Percentiles rank a stretch among this genome's conserved stretches.
Evolutionary conservation across 768 basidiomycete genomes (phyloP).

Genomic region (Leccinum olivaceopallidum): DNA sequence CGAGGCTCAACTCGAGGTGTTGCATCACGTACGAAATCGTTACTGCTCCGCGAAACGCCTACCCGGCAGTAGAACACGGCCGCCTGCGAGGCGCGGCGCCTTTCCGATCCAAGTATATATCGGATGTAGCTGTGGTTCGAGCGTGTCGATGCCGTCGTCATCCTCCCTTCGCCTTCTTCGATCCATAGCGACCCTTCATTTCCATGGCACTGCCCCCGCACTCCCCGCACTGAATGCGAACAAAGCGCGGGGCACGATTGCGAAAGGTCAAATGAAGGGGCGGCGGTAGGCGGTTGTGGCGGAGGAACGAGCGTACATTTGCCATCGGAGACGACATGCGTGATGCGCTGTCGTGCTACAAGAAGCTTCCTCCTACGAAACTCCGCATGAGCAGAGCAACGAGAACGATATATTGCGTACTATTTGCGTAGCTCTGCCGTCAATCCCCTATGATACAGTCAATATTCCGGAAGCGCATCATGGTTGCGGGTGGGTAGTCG

Average conservation of each 20-base stretch:
- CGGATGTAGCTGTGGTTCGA: slow-evolving; percentile 83
- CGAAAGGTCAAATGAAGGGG: neutral
- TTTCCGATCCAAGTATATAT: slow-evolving; percentile 94
- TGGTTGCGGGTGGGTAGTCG: neutral
- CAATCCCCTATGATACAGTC: slow-evolving; percentile 35
- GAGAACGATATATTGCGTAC: slow-evolving; percentile 7
- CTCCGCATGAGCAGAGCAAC: slow-evolving; percentile 2
- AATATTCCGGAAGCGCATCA: slow-evolving; percentile 73
- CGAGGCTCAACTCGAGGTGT: slow-evolving; percentile 78
- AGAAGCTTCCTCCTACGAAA: slow-evolving; percentile 19
- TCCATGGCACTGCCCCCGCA: slow-evolving; percentile 47
- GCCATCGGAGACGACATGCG: slow-evolving; percentile 96
- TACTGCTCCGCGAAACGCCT: slow-evolving; percentile 90
- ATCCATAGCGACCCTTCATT: slow-evolving; percentile 79
- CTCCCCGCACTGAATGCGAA: slow-evolving; percentile 30
- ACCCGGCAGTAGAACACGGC: slow-evolving; percentile 93
- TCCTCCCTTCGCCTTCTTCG: slow-evolving; percentile 85
- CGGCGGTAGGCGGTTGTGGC: slow-evolving; percentile 38
- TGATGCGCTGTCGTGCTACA: slow-evolving; percentile 56
- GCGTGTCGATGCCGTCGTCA: slow-evolving; percentile 97
- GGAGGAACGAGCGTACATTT: slow-evolving; percentile 87
- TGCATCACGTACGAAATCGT: slow-evolving; percentile 99
- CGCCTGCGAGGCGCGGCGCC: slow-evolving; percentile 62
- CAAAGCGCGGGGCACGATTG: neutral
- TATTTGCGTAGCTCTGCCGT: slow-evolving; percentile 11